Percentiles rank a stretch among this genome's conserved stretches.
Evolutionary conservation across 2,329 filamentous ascomycete species (phyloP).

Genomic region (Gnomoniopsis smithogilvyi): DNA sequence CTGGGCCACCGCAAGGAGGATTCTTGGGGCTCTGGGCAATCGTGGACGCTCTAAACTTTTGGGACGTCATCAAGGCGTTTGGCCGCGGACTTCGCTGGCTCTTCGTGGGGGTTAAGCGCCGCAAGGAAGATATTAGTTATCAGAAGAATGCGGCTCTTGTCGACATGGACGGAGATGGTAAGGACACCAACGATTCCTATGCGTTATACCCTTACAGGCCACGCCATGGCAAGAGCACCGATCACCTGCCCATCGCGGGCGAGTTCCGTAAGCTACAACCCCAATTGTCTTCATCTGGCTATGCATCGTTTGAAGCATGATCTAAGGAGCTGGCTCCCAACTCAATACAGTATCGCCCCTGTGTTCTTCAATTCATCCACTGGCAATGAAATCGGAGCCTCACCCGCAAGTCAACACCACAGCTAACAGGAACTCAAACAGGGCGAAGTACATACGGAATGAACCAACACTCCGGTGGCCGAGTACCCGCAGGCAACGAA

Average conservation of each 20-base stretch:
- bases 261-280: conserved; percentile 30
- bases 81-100: conserved; percentile 78
- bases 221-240: conserved; percentile 33
- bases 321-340: conserved; percentile 3
- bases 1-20: conserved; percentile 58
- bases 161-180: conserved; percentile 21
- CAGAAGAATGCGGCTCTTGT: conserved; percentile 31
- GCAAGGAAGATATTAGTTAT: conserved; percentile 53
- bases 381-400: neutral
- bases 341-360: neutral
- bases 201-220: conserved; percentile 20
- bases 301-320: conserved; percentile 9
- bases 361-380: neutral
- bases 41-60: conserved; percentile 70
- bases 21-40: conserved; percentile 63
- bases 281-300: conserved; percentile 15
- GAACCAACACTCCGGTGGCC: conserved; percentile 12
- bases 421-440: neutral
- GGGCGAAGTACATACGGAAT: conserved; percentile 24
- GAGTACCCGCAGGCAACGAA: conserved; percentile 19
- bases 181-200: conserved; percentile 35
- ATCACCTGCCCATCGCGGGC: conserved; percentile 36
- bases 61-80: conserved; percentile 79
- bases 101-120: conserved; percentile 66
- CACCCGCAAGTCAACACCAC: neutral